phyloP scores from a whole-genome alignment of 305 asterid species.

The Solanum hybrid region DNA sequence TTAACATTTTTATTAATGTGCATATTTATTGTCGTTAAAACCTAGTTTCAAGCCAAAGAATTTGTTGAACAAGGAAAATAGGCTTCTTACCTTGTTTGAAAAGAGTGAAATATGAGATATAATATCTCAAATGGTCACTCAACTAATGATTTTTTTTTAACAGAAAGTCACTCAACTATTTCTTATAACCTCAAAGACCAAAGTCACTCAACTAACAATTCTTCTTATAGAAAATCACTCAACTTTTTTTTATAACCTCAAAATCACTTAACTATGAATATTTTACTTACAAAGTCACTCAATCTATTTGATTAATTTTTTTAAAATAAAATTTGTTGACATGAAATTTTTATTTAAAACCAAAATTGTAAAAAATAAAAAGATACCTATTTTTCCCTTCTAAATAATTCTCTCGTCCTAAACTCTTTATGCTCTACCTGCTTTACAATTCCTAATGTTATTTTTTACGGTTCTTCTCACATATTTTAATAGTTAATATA shows the following conservation, averaged over 20 bases:
- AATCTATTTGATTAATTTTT: no score
- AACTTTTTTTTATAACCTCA: background rate
- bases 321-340: background rate
- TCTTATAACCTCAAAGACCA: no score
- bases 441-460: background rate
- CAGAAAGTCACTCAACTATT: background rate
- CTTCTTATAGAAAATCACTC: background rate
- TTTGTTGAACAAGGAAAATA: background rate
- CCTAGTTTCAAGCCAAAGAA: background rate
- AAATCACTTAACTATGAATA: background rate
- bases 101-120: background rate
- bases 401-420: background rate
- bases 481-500: background rate
- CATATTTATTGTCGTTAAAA: no score
- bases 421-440: background rate
- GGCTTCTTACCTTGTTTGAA: background rate
- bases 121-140: background rate
- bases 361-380: background rate
- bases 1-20: background rate
- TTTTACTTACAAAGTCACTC: background rate
- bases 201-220: no score
- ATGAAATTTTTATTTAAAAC: no score
- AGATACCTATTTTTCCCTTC: background rate
- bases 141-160: no score
- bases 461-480: background rate